Evolutionary conservation across 768 basidiomycete species (phyloP), one percentile per base, ranked within the genome.

Genomic region (Gelatoporia subvermispora): DNA sequence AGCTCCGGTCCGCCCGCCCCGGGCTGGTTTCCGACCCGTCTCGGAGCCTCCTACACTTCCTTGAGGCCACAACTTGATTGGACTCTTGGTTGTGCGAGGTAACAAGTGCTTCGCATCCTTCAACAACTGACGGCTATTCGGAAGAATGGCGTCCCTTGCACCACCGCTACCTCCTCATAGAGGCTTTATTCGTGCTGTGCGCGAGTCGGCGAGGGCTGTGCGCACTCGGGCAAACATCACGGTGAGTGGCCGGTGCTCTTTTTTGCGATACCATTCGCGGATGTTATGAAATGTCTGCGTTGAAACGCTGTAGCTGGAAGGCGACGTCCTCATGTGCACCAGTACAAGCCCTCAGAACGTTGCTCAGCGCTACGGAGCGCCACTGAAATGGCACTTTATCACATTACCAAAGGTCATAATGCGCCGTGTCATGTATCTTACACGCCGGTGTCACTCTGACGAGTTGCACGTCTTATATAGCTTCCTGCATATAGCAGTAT

Each of bases 141-240:
- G n/a, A n/a, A 31, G 7, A 31, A 49, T 49, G 48, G n/a, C 34
- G 8, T 4, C 10, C 21, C n/a, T 28, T 17, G 15, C 17, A 4
- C 36, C 43, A 21, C 40, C 43, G 15, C 65, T 79, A 45, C 78
- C 82, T 50, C 64, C 74, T 39, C 68, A 76, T 44, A 71, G 76
- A 18, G 53, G 61, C 31, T 84, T 72, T 58, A 53, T 85, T 16
- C 55, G 71, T 34, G 71, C 77, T 13, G 75, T 88, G 34, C 75
- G 77, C 41, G 61, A 73, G 41, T 81, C 85, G 3, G 75, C 79
- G 17, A 66, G 65, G 45, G 64, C 70, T 20, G 61, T 82, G 44
- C 71, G 82, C 20, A 57, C 70, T 50, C 64, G 66, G 4, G 69
- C 76, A 49, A 65, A 73, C 31, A 76, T 89, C 25, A 65, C 62